Evolutionary conservation across 1,284 basidiomycete genomes (phyloP).

Genomic region (Blastosporella zonata): DNA sequence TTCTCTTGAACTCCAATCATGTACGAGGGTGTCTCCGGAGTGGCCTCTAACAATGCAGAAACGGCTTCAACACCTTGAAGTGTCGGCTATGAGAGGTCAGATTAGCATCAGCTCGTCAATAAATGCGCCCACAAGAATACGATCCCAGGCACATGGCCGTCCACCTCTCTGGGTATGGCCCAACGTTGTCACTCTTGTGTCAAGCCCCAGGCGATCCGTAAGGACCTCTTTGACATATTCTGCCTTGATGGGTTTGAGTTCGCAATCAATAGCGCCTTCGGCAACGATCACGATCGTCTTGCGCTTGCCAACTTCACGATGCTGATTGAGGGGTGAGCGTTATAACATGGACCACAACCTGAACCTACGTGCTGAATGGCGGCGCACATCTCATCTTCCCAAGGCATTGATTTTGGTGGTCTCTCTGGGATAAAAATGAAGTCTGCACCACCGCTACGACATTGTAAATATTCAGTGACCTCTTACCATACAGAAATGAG

Average conservation of each 20-base stretch:
- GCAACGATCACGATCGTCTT: slow-evolving; percentile 99
- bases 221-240: slow-evolving; percentile 91
- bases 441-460: slow-evolving; percentile 82
- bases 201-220: slow-evolving; percentile 82
- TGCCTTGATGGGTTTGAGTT: slow-evolving; percentile 87
- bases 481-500: not conserved
- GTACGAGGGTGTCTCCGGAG: slow-evolving; percentile 89
- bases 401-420: slow-evolving; percentile 76
- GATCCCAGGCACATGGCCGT: slow-evolving; percentile 88
- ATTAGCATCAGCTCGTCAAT: not conserved
- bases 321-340: slow-evolving; percentile 43
- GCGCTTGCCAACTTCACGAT: slow-evolving; percentile 89
- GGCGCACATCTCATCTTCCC: slow-evolving; percentile 94
- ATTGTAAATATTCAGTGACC: slow-evolving; percentile 15
- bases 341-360: not conserved
- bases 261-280: slow-evolving; percentile 88
- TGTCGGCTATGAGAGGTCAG: no score
- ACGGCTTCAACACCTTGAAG: slow-evolving; percentile 95
- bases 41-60: slow-evolving; percentile 85
- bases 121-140: slow-evolving; percentile 66
- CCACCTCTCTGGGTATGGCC: slow-evolving; percentile 98
- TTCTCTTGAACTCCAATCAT: slow-evolving; percentile 98
- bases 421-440: slow-evolving; percentile 97
- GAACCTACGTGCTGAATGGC: slow-evolving; percentile 69
- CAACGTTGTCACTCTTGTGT: slow-evolving; percentile 96